Evolutionary conservation across 768 basidiomycete species (phyloP).

Genomic region (Albatrellus ellisii): DNA sequence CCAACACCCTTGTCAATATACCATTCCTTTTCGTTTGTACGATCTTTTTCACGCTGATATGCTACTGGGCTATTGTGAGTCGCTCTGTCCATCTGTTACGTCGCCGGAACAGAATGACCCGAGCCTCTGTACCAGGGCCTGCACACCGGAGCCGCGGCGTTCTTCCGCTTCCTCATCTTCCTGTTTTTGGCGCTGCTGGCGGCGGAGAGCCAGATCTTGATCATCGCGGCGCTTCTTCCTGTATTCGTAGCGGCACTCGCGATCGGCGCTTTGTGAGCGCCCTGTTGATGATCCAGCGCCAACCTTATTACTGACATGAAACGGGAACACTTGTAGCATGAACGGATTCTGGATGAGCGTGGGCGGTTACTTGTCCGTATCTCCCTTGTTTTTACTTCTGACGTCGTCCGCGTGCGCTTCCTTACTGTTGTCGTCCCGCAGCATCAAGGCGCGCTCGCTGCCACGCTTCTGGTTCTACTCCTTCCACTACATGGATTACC

Average conservation of each 20-base stretch:
- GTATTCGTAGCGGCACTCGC: constrained; percentile 50
- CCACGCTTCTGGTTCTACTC: constrained; percentile 48
- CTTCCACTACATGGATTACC: constrained; percentile 43
- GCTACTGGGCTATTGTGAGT: constrained; percentile 38
- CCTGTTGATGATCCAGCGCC: no score
- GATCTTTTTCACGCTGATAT: constrained; percentile 34
- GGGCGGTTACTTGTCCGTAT: constrained; percentile 13
- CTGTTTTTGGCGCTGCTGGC: constrained; percentile 39
- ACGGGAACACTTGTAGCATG: no score
- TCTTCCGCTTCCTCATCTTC: constrained; percentile 43
- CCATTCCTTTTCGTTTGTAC: constrained; percentile 42
- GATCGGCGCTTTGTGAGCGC: constrained; percentile 35
- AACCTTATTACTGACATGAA: no score
- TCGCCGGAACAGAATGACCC: no score
- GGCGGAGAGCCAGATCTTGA: constrained; percentile 37
- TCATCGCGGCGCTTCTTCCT: constrained; percentile 38
- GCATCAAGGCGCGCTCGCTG: constrained; percentile 37
- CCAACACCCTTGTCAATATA: constrained; percentile 38
- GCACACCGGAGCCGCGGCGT: constrained; percentile 30
- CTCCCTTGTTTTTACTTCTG: not conserved
- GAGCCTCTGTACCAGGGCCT: no score
- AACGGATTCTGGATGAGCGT: constrained; percentile 51
- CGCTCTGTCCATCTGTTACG: no score
- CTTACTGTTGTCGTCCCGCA: no score
- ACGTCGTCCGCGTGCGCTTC: constrained; percentile 11